A percentile compares a stretch with the other conserved stretches of the same genome.
Evolutionary conservation across 2,329 filamentous ascomycete genomes (phyloP).

Genomic region (Trichoderma gracile): DNA sequence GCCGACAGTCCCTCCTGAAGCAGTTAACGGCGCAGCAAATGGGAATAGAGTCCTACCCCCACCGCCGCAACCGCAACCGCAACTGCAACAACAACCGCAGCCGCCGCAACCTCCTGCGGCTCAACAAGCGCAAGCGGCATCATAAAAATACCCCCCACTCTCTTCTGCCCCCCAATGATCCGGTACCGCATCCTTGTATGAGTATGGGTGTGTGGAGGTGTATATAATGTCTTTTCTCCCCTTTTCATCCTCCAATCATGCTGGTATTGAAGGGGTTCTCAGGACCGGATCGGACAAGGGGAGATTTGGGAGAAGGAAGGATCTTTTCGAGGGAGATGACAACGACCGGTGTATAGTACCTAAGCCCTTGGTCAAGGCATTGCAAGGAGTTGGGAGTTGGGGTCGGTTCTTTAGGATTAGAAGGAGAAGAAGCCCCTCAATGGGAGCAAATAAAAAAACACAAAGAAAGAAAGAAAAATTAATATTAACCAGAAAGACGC

Average conservation of each 20-base stretch:
- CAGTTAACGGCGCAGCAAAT: conserved; percentile 31
- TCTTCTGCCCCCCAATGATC: not conserved
- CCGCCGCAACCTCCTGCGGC: conserved; percentile 29
- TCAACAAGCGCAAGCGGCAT: conserved; percentile 33
- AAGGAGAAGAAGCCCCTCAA: conserved; percentile 31
- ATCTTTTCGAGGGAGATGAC: conserved; percentile 16
- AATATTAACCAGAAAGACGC: not conserved
- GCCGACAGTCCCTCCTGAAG: conserved; percentile 38
- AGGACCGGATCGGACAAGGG: conserved; percentile 18
- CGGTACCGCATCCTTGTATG: conserved; percentile 29
- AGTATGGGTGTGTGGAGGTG: conserved; percentile 25
- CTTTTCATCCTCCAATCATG: conserved; percentile 20
- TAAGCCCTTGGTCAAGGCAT: conserved; percentile 33
- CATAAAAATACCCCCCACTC: conserved; percentile 26
- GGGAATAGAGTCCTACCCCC: conserved; percentile 34
- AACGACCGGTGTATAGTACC: conserved; percentile 27
- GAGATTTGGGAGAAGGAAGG: conserved; percentile 1
- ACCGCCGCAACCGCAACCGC: conserved; percentile 20
- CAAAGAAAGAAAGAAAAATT: not conserved
- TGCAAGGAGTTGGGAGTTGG: conserved; percentile 43
- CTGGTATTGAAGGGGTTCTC: conserved; percentile 11
- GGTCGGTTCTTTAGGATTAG: conserved; percentile 33
- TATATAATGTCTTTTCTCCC: conserved; percentile 22
- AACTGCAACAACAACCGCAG: conserved; percentile 30
- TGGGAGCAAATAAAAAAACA: conserved; percentile 27